Conservation (phyloP, 148 eudicot genomes). For the Suaeda aralocaspica region DNA sequence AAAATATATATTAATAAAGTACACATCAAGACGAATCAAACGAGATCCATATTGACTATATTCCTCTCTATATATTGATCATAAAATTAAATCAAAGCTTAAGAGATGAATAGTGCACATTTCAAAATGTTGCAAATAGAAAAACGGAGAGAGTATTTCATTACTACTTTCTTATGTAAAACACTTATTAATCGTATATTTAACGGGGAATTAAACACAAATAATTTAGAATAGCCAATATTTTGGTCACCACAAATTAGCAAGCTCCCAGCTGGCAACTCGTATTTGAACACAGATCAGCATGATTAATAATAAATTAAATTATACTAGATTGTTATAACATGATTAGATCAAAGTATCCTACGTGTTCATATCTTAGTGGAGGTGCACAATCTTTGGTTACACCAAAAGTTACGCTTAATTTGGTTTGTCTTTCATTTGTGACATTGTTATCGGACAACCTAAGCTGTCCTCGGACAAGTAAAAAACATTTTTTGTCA, state of each 20-base stretch:
- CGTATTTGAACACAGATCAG: neutral
- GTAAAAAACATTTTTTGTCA: neutral
- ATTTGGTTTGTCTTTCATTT: slow-evolving; percentile 15
- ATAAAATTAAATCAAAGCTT: no score
- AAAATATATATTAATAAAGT: no score
- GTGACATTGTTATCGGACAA: neutral
- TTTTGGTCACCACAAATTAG: slow-evolving; percentile 17
- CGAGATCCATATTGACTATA: no score
- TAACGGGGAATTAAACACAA: neutral
- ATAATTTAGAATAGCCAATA: slow-evolving; percentile 3
- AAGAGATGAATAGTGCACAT: no score
- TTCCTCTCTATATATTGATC: no score
- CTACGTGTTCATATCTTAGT: slow-evolving; percentile 4
- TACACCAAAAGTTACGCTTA: slow-evolving; percentile 15
- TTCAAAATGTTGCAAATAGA: no score
- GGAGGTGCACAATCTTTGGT: slow-evolving; percentile 10
- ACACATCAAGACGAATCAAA: no score
- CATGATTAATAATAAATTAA: neutral
- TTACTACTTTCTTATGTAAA: no score
- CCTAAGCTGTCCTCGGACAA: slow-evolving; percentile 8
- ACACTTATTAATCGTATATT: neutral
- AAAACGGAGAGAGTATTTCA: no score
- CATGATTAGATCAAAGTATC: slow-evolving; percentile 1
- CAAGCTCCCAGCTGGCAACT: slow-evolving; percentile 18
- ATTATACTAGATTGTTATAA: slow-evolving; percentile 19